A percentile compares a stretch with the other conserved stretches of the same genome.
These are phyloP conservation scores for Arabidopsis suecica DNA, from an alignment of 345 rosid genomes.

Conservation along the genomic window DNA sequence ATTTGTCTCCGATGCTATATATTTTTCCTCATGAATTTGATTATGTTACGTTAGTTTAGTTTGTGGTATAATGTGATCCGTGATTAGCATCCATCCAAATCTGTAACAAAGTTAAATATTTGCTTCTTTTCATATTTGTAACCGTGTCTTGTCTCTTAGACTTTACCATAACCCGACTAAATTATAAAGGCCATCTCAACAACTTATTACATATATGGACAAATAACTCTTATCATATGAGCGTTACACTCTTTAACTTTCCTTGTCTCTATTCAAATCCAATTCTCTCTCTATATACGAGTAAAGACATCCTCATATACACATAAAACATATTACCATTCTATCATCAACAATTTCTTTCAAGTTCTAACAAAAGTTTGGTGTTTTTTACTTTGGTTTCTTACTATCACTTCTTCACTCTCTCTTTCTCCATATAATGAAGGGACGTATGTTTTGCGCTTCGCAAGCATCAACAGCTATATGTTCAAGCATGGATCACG, in stretches of 20 bases:
- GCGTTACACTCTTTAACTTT: slow-evolving; percentile 37
- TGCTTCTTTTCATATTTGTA: slow-evolving; percentile 19
- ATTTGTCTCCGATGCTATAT: not conserved
- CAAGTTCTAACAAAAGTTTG: not conserved
- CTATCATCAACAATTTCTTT: slow-evolving; percentile 18
- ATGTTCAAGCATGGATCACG: slow-evolving; percentile 65
- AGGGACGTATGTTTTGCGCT: slow-evolving; percentile 47
- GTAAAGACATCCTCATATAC: slow-evolving; percentile 1
- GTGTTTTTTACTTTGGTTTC: not conserved
- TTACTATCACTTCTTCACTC: not conserved
- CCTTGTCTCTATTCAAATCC: slow-evolving; percentile 23
- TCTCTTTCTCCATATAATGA: slow-evolving; percentile 11
- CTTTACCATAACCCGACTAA: not conserved
- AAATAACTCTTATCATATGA: slow-evolving; percentile 32
- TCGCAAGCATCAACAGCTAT: slow-evolving; percentile 94
- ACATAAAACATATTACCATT: not conserved
- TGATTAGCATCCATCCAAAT: slow-evolving; percentile 7
- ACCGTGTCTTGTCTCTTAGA: not conserved
- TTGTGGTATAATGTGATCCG: not conserved
- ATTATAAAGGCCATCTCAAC: slow-evolving; percentile 25
- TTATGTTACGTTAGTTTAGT: not conserved
- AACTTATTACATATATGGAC: slow-evolving; percentile 32
- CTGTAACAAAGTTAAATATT: not conserved
- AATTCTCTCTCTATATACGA: slow-evolving; percentile 1
- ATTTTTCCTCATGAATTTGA: not conserved